Conservation (phyloP, 306 rosid genomes). For the Albizia julibrissin region DNA sequence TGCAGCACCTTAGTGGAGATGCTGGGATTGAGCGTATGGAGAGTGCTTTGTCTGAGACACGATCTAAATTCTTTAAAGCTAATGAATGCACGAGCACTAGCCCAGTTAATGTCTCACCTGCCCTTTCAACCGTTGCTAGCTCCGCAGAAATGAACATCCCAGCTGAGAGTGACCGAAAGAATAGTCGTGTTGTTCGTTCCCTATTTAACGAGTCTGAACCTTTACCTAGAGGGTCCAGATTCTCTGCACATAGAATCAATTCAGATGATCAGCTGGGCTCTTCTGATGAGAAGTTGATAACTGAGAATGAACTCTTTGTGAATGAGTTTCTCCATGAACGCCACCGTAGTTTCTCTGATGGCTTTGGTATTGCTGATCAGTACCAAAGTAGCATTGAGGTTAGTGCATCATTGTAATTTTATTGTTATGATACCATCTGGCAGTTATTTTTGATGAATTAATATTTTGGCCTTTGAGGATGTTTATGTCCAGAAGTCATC, state of each 20-base stretch:
- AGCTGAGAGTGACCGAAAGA: conserved; percentile 36
- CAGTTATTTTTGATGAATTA: conserved; percentile 4
- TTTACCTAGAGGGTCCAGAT: conserved; percentile 29
- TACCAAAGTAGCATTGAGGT: conserved; percentile 69
- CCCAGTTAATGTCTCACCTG: conserved; percentile 34
- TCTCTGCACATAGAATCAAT: conserved; percentile 43
- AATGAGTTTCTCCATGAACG: conserved; percentile 82
- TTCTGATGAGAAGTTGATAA: conserved; percentile 45
- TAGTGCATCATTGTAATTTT: conserved; percentile 29
- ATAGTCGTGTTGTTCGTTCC: conserved; percentile 70
- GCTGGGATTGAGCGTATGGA: conserved; percentile 92
- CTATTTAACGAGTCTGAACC: conserved; percentile 65
- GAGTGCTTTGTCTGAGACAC: conserved; percentile 77
- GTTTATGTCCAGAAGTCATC: not conserved
- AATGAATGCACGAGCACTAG: conserved; percentile 57
- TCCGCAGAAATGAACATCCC: conserved; percentile 43
- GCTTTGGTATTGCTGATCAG: conserved; percentile 45
- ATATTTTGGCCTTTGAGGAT: not conserved
- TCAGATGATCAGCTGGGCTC: conserved; percentile 44
- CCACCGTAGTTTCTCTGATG: conserved; percentile 49
- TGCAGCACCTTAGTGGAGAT: conserved; percentile 82
- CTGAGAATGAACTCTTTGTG: conserved; percentile 76
- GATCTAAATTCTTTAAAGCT: conserved; percentile 64
- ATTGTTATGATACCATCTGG: not conserved
- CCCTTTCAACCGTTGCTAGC: conserved; percentile 38